phyloP scores from a whole-genome alignment of 257 asterid species.

The Phtheirospermum japonicum region DNA sequence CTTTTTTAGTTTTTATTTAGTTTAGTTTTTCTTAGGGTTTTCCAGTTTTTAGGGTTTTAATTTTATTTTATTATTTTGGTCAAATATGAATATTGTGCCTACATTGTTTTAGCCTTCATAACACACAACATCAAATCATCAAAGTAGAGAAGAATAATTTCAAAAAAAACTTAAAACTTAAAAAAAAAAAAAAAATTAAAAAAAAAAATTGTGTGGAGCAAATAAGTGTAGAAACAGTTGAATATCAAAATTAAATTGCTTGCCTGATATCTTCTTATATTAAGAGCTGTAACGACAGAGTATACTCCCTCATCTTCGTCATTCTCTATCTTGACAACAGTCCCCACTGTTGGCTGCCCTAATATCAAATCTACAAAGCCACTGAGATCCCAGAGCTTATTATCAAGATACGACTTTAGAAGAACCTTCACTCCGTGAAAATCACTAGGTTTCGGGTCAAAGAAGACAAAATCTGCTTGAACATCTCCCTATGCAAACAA shows the following conservation, averaged over 20 bases:
- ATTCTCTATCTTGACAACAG: constrained; percentile 76
- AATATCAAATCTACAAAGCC: constrained; percentile 81
- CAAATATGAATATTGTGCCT: not conserved
- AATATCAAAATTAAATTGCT: constrained; percentile 28
- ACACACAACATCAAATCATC: not conserved
- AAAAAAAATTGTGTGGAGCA: not conserved
- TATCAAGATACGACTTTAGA: constrained; percentile 70
- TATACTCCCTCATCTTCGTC: constrained; percentile 86
- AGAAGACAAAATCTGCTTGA: constrained; percentile 91
- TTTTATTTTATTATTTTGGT: no score
- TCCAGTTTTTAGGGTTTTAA: no score
- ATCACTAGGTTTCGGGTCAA: constrained; percentile 83
- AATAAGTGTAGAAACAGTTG: not conserved
- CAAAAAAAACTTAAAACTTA: no score
- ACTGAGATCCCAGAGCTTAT: constrained; percentile 79
- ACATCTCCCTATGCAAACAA: constrained; percentile 58
- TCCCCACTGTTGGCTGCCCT: constrained; percentile 86
- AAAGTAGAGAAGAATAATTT: not conserved
- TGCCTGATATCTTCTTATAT: constrained; percentile 80
- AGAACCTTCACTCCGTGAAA: constrained; percentile 90
- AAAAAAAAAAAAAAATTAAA: no score
- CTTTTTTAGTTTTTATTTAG: no score
- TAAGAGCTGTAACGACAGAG: constrained; percentile 66
- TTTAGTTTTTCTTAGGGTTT: no score
- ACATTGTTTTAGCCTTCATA: constrained; percentile 7